Base-by-base conservation (phyloP, 164 flowering plant species). In the Berberis vulgaris region DNA sequence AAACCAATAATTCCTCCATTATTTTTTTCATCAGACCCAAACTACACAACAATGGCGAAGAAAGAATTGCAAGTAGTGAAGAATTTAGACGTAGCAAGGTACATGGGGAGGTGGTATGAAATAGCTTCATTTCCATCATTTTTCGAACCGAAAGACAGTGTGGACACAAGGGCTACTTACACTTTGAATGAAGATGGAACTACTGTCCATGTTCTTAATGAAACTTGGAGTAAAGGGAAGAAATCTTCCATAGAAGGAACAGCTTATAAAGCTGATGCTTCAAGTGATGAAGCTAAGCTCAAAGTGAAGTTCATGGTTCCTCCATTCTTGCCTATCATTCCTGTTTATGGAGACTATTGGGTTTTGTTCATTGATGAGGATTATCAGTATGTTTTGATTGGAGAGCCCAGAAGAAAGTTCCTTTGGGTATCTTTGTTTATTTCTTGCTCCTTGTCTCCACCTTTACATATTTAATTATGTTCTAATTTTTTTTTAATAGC, bases 61-160 rank as follows among this genome's bases (percentile, higher is more conserved):
- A 83, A 84, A 59, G 83, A 71, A 63, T 83, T 89, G 88, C 80
- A 88, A 63, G 91, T 88, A 26, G 96, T 87, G 75, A 91, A 71
- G 69, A 82, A 80, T 4, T 53, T 94, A 43, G 99, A 94, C 66
- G 7, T 89, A 26, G 11, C 79, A 65, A 78, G 83, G 46, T 94
- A 94, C 81, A 83, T 86, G 96, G 99, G 99, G 0, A 66, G 96
- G 3, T 94, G 99, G 97, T 94, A 89, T 60, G 97, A 94, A 66
- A 94, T 94, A 2, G 96, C 99, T 38, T 87, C 96, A 6, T 81
- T 85, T 42, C 99, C 99, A 0, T 91, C 99, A 4, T 52, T 70
- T 10, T 78, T 78, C 64, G 89, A 89, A 72, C 97, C 99, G 64
- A 87, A 77, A 49, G 73, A 72, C 65, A 91, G 97, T 0, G 74